Percentiles rank a stretch among this genome's conserved stretches.
Conservation (phyloP, 202 grass and related monocot genomes). For the Elaeis oleifera region DNA sequence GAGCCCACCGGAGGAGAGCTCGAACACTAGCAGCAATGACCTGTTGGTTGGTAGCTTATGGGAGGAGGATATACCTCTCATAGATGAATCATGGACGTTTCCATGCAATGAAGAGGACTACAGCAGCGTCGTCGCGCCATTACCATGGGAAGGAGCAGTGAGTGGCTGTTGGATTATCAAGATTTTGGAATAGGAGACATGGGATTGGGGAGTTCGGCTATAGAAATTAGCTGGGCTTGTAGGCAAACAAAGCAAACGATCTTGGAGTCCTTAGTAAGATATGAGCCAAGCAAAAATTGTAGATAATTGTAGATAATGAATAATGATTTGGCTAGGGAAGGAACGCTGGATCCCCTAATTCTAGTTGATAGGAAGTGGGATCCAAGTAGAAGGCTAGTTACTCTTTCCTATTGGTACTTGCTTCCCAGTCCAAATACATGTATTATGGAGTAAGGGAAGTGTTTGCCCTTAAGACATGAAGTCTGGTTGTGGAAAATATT, state of each 20-base stretch:
- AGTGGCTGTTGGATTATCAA: conserved; percentile 76
- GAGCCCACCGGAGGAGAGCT: conserved; percentile 39
- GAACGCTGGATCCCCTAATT: no score
- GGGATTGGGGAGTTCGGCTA: conserved; percentile 18
- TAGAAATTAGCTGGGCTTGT: conserved; percentile 28
- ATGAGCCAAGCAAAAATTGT: no score
- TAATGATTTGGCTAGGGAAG: no score
- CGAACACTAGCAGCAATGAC: conserved; percentile 38
- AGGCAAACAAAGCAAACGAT: neutral
- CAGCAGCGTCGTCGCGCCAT: conserved; percentile 14
- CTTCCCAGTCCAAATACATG: no score
- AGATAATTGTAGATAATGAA: no score
- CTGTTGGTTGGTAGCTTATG: conserved; percentile 49
- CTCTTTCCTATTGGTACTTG: no score
- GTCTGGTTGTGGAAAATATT: no score
- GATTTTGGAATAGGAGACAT: conserved; percentile 41
- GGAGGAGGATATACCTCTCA: conserved; percentile 45
- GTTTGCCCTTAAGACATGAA: no score
- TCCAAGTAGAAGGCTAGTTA: no score
- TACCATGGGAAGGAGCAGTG: conserved; percentile 24
- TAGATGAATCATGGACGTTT: conserved; percentile 58
- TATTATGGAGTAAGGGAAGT: no score
- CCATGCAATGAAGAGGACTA: conserved; percentile 21
- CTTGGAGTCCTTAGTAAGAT: no score
- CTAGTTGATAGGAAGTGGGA: no score